phyloP scores from a whole-genome alignment of 495 filamentous ascomycete species.

The Umbilicaria muhlenbergii region DNA sequence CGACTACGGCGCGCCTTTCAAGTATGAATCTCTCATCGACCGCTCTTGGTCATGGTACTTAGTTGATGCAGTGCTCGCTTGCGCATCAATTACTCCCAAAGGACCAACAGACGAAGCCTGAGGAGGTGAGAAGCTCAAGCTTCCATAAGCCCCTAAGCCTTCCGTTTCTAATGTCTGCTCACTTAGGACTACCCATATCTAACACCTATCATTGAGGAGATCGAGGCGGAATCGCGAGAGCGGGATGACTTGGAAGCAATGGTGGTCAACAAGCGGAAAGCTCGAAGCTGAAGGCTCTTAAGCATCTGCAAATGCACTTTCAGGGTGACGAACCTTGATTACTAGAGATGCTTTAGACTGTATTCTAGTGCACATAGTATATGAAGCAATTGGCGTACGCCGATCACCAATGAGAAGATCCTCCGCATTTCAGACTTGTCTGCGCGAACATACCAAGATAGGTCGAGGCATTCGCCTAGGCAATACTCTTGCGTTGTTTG shows the following conservation, averaged over 20 bases:
- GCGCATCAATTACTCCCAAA: constrained; percentile 76
- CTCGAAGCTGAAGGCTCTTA: neutral
- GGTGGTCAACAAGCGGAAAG: constrained; percentile 38
- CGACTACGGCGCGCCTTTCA: constrained; percentile 91
- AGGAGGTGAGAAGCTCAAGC: constrained; percentile 37
- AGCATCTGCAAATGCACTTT: neutral
- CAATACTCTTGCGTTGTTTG: too few relatives aligned
- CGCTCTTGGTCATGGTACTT: constrained; percentile 10
- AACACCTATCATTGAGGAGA: constrained; percentile 62
- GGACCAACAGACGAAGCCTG: constrained; percentile 62
- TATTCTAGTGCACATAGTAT: too few relatives aligned
- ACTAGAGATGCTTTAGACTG: too few relatives aligned
- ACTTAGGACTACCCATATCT: constrained; percentile 65
- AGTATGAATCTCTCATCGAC: constrained; percentile 28
- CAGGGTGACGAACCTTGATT: too few relatives aligned
- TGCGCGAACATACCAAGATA: too few relatives aligned
- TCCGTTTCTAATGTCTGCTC: neutral
- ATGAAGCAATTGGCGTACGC: too few relatives aligned
- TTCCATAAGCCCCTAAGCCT: neutral
- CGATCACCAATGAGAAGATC: too few relatives aligned
- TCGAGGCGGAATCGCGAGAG: constrained; percentile 71
- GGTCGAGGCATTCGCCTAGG: too few relatives aligned
- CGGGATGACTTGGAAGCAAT: constrained; percentile 69
- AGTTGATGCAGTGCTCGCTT: constrained; percentile 47
- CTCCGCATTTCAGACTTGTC: too few relatives aligned